These are phyloP conservation scores for Senna siamea DNA, from an alignment of 306 rosid genomes.

Conservation along the genomic window DNA sequence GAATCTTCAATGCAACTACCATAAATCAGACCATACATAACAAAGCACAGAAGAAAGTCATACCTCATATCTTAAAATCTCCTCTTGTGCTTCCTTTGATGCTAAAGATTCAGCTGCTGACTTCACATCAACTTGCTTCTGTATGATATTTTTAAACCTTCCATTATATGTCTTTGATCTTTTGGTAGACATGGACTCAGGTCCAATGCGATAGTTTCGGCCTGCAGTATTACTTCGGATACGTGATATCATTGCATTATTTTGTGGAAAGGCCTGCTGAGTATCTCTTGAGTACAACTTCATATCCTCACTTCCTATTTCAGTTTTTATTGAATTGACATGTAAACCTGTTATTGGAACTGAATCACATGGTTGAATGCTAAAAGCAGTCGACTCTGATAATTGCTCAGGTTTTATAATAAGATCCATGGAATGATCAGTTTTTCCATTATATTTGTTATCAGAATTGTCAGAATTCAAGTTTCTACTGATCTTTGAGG, in stretches of 20 bases:
- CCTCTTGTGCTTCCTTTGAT: conserved; percentile 79
- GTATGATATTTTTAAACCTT: conserved; percentile 57
- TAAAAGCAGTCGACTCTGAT: conserved; percentile 52
- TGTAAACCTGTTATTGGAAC: conserved; percentile 53
- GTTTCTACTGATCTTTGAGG: conserved; percentile 44
- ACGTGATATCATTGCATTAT: conserved; percentile 76
- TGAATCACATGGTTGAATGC: conserved; percentile 54
- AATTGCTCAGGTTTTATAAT: conserved; percentile 52
- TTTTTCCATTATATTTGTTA: conserved; percentile 46
- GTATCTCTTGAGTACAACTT: conserved; percentile 53
- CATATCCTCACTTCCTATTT: conserved; percentile 49
- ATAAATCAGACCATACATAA: background rate
- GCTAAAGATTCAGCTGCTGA: conserved; percentile 64
- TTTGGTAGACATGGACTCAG: conserved; percentile 62
- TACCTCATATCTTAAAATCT: conserved; percentile 79
- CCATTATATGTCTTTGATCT: conserved; percentile 60
- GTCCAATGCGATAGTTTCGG: conserved; percentile 71
- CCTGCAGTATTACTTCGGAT: conserved; percentile 65
- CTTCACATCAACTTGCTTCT: conserved; percentile 74
- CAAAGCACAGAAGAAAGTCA: background rate
- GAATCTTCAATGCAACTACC: background rate
- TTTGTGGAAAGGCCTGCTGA: conserved; percentile 57
- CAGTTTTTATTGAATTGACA: conserved; percentile 55
- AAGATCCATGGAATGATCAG: conserved; percentile 49
- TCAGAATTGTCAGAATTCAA: conserved; percentile 41